A percentile compares a stretch with the other conserved stretches of the same genome.
Evolutionary conservation across 208 protist genomes (phyloP).

Genomic region (Hexamita inflata): DNA sequence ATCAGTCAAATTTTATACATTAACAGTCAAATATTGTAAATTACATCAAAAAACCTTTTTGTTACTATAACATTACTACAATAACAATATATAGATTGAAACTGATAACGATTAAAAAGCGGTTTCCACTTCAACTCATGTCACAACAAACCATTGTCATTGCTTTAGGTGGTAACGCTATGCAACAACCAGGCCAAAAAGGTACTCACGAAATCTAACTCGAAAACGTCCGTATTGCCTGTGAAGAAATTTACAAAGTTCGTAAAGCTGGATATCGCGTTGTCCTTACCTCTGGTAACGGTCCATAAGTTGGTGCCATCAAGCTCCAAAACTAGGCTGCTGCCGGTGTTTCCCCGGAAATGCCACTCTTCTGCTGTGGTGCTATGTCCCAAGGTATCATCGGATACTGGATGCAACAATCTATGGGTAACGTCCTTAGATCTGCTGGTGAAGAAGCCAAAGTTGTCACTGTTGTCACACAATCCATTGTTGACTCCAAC

Average conservation of each 20-base stretch:
- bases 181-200: not conserved
- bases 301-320: slow-evolving; percentile 36
- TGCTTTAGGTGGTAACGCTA: slow-evolving; percentile 34
- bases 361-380: slow-evolving; percentile 26
- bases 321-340: slow-evolving; percentile 19
- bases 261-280: slow-evolving; percentile 9
- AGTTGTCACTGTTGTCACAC: slow-evolving; percentile 35
- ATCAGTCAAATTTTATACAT: too few relatives aligned
- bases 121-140: too few relatives aligned
- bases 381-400: slow-evolving; percentile 35
- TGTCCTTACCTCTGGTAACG: slow-evolving; percentile 30
- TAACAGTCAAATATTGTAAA: too few relatives aligned
- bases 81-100: too few relatives aligned
- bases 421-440: slow-evolving; percentile 16
- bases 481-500: slow-evolving; percentile 32
- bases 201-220: slow-evolving; percentile 8
- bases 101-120: too few relatives aligned
- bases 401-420: slow-evolving; percentile 40
- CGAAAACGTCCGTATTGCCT: not conserved
- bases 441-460: not conserved
- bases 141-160: slow-evolving; percentile 13
- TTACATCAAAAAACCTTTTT: too few relatives aligned
- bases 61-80: too few relatives aligned
- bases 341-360: not conserved
- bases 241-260: not conserved